Base-by-base conservation (phyloP, 345 rosid species). In the Psidium friedrichsthalianum region DNA sequence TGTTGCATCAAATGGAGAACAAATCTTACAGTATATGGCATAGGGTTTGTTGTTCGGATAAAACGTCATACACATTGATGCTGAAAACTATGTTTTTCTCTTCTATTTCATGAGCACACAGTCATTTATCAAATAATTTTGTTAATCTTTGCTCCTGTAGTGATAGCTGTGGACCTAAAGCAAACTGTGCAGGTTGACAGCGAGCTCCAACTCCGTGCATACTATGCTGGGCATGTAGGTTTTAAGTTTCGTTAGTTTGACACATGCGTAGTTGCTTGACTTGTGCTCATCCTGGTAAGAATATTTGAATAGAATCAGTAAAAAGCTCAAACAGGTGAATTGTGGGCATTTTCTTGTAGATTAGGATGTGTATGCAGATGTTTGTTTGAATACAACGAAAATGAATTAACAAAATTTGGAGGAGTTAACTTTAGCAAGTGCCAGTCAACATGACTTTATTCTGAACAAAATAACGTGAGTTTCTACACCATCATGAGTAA, bases 161-260 rank as follows among this genome's bases (percentile, higher is more conserved):
- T 96, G 42, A 93, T 95, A 54, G 90, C 99, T 12, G 91, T 97
- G 89, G 97, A 97, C 90, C 90, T 97, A 89, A 97, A 94, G 96
- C 98, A 97, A 89, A 95, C 96, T 53, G 88, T 97, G 91, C 96
- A 92, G 84, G 98, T 97, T 91, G 98, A 94, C 90, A 84, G 92
- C 80, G 98, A 95, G 91, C 98, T 96, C 89, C 94, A 94, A 82
- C 94, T 97, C 86, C 96, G 99, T 85, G 96, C 97, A 59, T 97
- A 97, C 86, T 97, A 97, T 81, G 99, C 99, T 29, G 99, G 99
- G 76, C 99, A 97, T 93, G 99, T 97, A 92, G 91, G 95, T 82
- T 51, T 84, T 83, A 44, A 78, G 18, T 87, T 84, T 86, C 49
- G 74, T 54, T 64, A 88, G 22, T 40, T 44, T 53, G 32, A 14